Conservation (phyloP, 2,329 filamentous ascomycete species). For the Pseudonectria foliicola region DNA sequence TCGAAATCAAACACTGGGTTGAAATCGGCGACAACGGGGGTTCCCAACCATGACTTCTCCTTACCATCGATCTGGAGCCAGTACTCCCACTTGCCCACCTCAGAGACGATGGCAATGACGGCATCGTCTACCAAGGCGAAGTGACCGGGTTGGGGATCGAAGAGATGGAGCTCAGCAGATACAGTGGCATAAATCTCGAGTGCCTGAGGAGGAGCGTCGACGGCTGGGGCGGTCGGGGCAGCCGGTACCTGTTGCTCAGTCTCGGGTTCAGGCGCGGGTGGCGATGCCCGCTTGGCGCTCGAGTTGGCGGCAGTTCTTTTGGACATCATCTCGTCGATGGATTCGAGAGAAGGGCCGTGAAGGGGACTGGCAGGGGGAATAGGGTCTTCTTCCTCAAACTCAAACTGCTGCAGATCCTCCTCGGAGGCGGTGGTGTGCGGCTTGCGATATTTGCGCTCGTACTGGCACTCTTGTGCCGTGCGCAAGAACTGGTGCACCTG, state of each 20-base stretch:
- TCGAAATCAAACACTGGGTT: slow-evolving; percentile 99
- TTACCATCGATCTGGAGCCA: slow-evolving; percentile 80
- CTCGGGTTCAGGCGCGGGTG: slow-evolving; percentile 25
- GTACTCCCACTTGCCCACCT: slow-evolving; percentile 88
- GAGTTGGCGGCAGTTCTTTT: slow-evolving; percentile 42
- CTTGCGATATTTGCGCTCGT: slow-evolving; percentile 89
- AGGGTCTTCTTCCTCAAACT: slow-evolving; percentile 60
- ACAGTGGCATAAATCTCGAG: slow-evolving; percentile 69
- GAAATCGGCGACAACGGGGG: slow-evolving; percentile 79
- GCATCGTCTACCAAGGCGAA: slow-evolving; percentile 74
- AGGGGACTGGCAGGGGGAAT: slow-evolving; percentile 59
- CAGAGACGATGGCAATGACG: slow-evolving; percentile 73
- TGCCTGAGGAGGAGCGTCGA: slow-evolving; percentile 51
- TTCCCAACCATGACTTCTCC: slow-evolving; percentile 78
- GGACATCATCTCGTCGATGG: slow-evolving; percentile 48
- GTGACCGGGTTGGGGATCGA: slow-evolving; percentile 79
- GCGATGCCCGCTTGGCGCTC: slow-evolving; percentile 35
- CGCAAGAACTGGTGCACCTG: slow-evolving; percentile 76
- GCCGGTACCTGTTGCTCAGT: slow-evolving; percentile 21
- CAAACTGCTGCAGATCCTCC: slow-evolving; percentile 73
- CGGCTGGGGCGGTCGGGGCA: slow-evolving; percentile 11
- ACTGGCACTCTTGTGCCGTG: slow-evolving; percentile 87
- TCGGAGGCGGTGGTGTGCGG: slow-evolving; percentile 74
- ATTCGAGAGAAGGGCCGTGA: slow-evolving; percentile 52
- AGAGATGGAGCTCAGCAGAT: slow-evolving; percentile 81